Evolutionary conservation across 2,329 filamentous ascomycete genomes (phyloP).

Genomic region (Talaromyces amestolkiae): DNA sequence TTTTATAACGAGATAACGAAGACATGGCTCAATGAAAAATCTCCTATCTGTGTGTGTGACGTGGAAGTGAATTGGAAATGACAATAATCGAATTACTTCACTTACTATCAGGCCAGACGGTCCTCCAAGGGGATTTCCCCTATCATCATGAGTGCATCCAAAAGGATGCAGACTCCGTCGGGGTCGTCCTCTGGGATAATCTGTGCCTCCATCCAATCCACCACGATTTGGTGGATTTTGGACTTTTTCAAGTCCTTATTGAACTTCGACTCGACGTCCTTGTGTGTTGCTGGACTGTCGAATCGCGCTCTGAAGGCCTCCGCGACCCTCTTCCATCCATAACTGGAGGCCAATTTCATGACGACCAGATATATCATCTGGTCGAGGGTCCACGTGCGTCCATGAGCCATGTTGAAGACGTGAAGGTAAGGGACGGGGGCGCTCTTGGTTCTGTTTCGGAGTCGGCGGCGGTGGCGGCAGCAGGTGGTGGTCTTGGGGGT

Average conservation of each 20-base stretch:
- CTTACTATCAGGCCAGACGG: background rate
- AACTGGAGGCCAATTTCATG: constrained; percentile 1
- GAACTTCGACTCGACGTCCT: constrained; percentile 14
- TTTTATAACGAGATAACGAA: constrained; percentile 4
- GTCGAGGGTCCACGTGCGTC: background rate
- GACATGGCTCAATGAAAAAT: background rate
- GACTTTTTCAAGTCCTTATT: constrained; percentile 16
- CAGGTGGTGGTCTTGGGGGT: background rate
- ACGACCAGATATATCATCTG: constrained; percentile 10
- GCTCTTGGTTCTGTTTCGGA: background rate
- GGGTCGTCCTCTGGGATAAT: background rate
- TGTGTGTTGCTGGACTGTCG: background rate
- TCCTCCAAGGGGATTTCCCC: background rate
- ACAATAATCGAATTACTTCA: constrained; percentile 7
- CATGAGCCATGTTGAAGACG: constrained; percentile 10
- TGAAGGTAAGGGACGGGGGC: background rate
- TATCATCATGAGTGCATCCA: background rate
- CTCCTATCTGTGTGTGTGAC: constrained; percentile 2
- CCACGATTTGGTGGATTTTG: background rate
- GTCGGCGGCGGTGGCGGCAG: background rate
- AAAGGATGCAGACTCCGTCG: background rate
- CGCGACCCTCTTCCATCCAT: constrained; percentile 8
- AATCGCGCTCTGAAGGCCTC: background rate
- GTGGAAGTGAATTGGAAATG: background rate
- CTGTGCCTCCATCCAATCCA: background rate